Evolutionary conservation across 2,329 filamentous ascomycete genomes (phyloP), one percentile per base, ranked within the genome.

Genomic region (Dendryphion nanum): DNA sequence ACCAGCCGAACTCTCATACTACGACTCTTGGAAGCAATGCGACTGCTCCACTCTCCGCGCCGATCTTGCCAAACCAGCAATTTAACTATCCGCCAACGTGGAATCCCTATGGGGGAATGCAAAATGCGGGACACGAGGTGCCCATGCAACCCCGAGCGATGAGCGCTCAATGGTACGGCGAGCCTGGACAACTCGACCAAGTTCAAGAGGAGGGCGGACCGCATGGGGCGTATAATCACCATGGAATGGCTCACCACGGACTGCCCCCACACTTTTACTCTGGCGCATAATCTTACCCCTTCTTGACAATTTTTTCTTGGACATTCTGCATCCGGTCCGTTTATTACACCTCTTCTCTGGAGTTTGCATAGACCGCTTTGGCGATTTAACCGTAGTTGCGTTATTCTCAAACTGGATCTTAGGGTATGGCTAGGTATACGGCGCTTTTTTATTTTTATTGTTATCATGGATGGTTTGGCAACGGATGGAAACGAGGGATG

Each of bases 141-240:
- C 53, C 50, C 19, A 38, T 53, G n/a, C 50, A 53, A 14, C 46
- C 50, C 21, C 58, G 60, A 13, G 57, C 61, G 3, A 63, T 64
- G 55, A 62, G 58, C 33, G 57, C 46, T 18, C 62, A 63, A 28
- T 66, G 61, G 61, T 64, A 59, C 33, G 30, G 43, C 18, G 62
- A 64, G 33, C 43, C 56, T 4, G 53, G 54, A 18, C 59, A 57
- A 14, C 28, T 66, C 8, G 53, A 59, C 30, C 54, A 61, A 31
- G 62, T 66, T 20, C 59, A 64, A 49, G 62, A 64, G 45, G 62
- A 66, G 48, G 51, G 48, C 18, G 53, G 35, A 14, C 54, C 55
- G 15, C 51, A 57, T n/a, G 50, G 61, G 47, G 38, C 41, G 13
- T 64, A 59, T 33, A 47, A 31, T 30, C 55, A 59, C 18, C 43